Conservation (phyloP, 371 early-diverging fungal genomes). For the Entomophthora muscae region DNA sequence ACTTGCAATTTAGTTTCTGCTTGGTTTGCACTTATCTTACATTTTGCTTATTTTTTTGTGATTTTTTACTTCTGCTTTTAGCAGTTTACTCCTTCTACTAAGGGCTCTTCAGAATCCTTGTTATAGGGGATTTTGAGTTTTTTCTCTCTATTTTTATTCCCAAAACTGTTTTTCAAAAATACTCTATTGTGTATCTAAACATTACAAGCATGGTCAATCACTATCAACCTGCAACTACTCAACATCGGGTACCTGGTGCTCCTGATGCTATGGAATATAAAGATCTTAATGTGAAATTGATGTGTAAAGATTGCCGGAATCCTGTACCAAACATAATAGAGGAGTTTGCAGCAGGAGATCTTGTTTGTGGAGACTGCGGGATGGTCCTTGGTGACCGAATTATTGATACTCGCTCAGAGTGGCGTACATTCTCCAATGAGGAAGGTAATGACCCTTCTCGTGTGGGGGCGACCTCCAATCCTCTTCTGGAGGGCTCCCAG, state of each 20-base stretch:
- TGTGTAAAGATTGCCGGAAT: constrained; percentile 65
- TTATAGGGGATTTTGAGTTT: too few species aligned
- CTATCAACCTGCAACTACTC: background rate
- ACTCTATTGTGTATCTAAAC: too few species aligned
- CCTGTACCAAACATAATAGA: constrained; percentile 88
- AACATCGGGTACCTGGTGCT: background rate
- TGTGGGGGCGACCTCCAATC: constrained; percentile 93
- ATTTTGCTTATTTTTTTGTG: too few species aligned
- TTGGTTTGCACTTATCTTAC: too few species aligned
- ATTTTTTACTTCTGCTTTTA: too few species aligned
- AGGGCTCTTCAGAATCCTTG: too few species aligned
- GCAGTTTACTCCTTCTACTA: too few species aligned
- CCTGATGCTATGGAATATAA: background rate
- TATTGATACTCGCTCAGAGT: constrained; percentile 97
- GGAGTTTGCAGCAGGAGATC: constrained; percentile 82
- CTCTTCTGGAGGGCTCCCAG: constrained; percentile 64
- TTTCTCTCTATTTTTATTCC: too few species aligned
- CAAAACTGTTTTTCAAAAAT: too few species aligned
- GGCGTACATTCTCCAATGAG: constrained; percentile 97
- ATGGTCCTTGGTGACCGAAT: constrained; percentile 90
- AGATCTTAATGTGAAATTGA: background rate
- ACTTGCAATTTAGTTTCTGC: too few species aligned
- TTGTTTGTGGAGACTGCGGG: constrained; percentile 96
- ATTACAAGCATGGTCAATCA: background rate
- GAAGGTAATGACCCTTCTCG: constrained; percentile 96